Percentiles rank a stretch among this genome's conserved stretches.
Evolutionary conservation across 192 early-diverging fungal species (phyloP).

Genomic region (Backusella luteola): DNA sequence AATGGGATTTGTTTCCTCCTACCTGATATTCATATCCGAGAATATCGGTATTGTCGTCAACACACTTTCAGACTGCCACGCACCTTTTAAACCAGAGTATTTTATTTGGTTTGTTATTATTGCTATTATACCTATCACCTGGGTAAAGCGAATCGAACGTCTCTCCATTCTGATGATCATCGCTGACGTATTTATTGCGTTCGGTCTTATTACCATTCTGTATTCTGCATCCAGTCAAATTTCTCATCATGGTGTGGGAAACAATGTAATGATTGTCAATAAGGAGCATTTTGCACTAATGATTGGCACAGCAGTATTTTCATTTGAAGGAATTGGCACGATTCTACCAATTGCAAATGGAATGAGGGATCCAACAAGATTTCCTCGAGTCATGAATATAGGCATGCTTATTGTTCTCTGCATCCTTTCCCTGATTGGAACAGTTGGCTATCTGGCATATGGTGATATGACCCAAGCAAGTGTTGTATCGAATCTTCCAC

Average conservation of each 20-base stretch:
- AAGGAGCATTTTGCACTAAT: slow-evolving; percentile 60
- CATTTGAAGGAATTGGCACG: slow-evolving; percentile 45
- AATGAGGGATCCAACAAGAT: slow-evolving; percentile 83
- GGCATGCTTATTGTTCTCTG: slow-evolving; percentile 61
- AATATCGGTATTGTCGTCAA: slow-evolving; percentile 73
- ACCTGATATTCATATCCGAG: slow-evolving; percentile 84
- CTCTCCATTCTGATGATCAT: slow-evolving; percentile 57
- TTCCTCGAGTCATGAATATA: slow-evolving; percentile 63
- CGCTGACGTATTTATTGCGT: slow-evolving; percentile 74
- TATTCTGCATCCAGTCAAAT: slow-evolving; percentile 52
- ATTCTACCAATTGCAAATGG: slow-evolving; percentile 60
- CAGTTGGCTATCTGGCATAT: slow-evolving; percentile 73
- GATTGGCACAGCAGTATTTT: slow-evolving; percentile 63
- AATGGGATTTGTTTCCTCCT: slow-evolving; percentile 85
- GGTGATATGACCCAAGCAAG: slow-evolving; percentile 76
- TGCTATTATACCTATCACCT: slow-evolving; percentile 65
- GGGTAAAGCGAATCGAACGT: slow-evolving; percentile 60
- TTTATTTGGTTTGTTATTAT: slow-evolving; percentile 75
- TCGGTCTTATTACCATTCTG: slow-evolving; percentile 64
- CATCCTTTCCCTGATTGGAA: slow-evolving; percentile 72
- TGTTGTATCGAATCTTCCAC: slow-evolving; percentile 76
- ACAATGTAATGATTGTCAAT: slow-evolving; percentile 59
- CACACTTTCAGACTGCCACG: slow-evolving; percentile 58
- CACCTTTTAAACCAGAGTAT: slow-evolving; percentile 56
- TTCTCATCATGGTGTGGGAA: slow-evolving; percentile 44